Percentiles rank a stretch among this genome's conserved stretches.
phyloP scores from a whole-genome alignment of 2,329 filamentous ascomycete genomes.

The Akanthomyces muscarius region DNA sequence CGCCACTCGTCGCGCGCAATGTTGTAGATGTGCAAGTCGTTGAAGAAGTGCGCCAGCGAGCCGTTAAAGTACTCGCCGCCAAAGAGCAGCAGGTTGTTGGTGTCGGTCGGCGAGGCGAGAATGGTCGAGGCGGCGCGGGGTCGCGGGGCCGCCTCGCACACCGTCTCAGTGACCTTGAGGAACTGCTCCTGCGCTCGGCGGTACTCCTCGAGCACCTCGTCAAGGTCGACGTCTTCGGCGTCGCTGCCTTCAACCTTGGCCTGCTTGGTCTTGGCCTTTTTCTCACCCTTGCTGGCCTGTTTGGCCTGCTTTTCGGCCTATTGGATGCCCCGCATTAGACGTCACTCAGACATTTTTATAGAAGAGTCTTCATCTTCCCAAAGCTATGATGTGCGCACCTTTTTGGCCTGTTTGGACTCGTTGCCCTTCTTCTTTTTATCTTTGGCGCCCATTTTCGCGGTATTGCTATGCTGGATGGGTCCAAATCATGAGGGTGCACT shows the following conservation, averaged over 20 bases:
- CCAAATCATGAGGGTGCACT: background rate
- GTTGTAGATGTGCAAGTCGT: conserved; percentile 65
- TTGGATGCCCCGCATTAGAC: conserved; percentile 14
- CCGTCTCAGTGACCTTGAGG: conserved; percentile 83
- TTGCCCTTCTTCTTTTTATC: conserved; percentile 46
- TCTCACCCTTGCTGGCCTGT: conserved; percentile 85
- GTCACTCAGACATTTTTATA: conserved; percentile 1
- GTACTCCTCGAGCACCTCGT: conserved; percentile 89
- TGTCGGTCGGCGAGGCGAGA: conserved; percentile 79
- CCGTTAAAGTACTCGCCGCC: conserved; percentile 97
- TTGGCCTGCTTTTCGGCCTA: conserved; percentile 66
- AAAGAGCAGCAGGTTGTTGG: conserved; percentile 84
- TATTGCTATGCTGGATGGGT: conserved; percentile 31
- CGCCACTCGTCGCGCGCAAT: conserved; percentile 88
- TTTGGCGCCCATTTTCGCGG: conserved; percentile 33
- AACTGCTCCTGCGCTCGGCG: conserved; percentile 90
- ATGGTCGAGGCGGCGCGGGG: conserved; percentile 77
- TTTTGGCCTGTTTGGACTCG: conserved; percentile 49
- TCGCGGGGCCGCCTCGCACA: conserved; percentile 66
- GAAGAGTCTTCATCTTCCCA: background rate
- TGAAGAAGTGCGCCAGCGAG: conserved; percentile 69
- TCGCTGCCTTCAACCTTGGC: conserved; percentile 78
- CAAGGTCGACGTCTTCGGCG: conserved; percentile 87
- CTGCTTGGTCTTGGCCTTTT: conserved; percentile 69
- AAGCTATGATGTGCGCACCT: conserved; percentile 29